These are phyloP conservation scores for Coprinellus micaceus DNA, from an alignment of 768 basidiomycete genomes.

Conservation along the genomic window DNA sequence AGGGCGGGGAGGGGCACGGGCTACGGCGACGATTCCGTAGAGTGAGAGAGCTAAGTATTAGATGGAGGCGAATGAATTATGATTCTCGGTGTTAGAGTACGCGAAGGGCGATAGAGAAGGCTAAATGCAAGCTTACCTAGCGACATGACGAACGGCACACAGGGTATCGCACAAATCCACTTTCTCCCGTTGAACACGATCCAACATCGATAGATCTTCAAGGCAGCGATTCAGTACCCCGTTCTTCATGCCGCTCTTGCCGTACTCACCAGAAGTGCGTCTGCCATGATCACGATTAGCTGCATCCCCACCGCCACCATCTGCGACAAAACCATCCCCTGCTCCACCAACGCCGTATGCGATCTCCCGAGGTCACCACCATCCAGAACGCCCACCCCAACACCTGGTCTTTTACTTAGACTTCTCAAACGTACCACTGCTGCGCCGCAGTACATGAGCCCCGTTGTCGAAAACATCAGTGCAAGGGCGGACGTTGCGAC, in stretches of 20 bases:
- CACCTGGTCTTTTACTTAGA: neutral
- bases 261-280: neutral
- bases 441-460: neutral
- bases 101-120: neutral
- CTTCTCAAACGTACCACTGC: neutral
- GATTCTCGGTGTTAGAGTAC: neutral
- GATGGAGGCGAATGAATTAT: neutral
- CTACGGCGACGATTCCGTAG: neutral
- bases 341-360: no score
- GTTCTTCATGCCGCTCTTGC: no score
- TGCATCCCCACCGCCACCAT: neutral
- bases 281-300: neutral
- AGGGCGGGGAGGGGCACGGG: neutral
- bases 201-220: neutral
- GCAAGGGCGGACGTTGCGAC: neutral
- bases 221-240: no score
- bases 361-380: neutral
- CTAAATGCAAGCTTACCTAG: neutral
- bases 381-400: neutral
- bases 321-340: neutral
- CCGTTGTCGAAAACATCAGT: neutral
- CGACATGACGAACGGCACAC: neutral
- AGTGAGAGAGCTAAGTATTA: neutral
- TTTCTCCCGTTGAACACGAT: neutral
- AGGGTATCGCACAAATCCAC: neutral